Percentiles rank a stretch among this genome's conserved stretches.
phyloP scores from a whole-genome alignment of 2,329 filamentous ascomycete genomes.

The Alternaria metachromatica region DNA sequence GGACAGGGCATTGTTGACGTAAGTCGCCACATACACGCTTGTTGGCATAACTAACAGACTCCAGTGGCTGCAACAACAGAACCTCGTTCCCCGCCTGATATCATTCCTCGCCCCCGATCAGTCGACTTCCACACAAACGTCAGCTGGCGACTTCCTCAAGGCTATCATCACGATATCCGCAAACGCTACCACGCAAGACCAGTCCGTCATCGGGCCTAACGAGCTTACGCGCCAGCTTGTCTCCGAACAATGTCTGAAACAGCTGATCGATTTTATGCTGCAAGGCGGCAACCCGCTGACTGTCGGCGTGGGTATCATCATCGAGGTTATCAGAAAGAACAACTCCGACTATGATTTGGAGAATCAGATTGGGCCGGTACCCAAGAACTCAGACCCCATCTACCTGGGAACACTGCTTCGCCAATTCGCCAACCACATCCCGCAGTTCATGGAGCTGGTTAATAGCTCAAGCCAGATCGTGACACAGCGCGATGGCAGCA shows the following conservation, averaged over 20 bases:
- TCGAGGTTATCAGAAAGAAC: slow-evolving; percentile 98
- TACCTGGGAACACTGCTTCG: slow-evolving; percentile 90
- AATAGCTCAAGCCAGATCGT: slow-evolving; percentile 71
- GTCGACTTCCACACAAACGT: slow-evolving; percentile 90
- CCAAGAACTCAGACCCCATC: slow-evolving; percentile 89
- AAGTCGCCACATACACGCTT: slow-evolving; percentile 44
- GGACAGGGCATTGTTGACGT: slow-evolving; percentile 94
- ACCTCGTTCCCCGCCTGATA: slow-evolving; percentile 85
- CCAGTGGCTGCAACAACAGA: slow-evolving; percentile 89
- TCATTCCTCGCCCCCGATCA: slow-evolving; percentile 86
- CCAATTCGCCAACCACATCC: slow-evolving; percentile 87
- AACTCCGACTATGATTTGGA: slow-evolving; percentile 99
- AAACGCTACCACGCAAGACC: slow-evolving; percentile 96
- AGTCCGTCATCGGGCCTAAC: slow-evolving; percentile 98
- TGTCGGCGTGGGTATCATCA: slow-evolving; percentile 95
- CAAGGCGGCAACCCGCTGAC: slow-evolving; percentile 91
- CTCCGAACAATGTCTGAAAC: slow-evolving; percentile 80
- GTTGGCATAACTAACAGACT: slow-evolving; percentile 17
- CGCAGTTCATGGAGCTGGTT: slow-evolving; percentile 91
- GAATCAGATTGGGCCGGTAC: slow-evolving; percentile 79
- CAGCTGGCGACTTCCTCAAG: slow-evolving; percentile 96
- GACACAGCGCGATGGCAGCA: slow-evolving; percentile 62
- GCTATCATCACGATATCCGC: slow-evolving; percentile 99
- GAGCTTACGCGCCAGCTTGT: slow-evolving; percentile 95
- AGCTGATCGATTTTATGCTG: slow-evolving; percentile 90